Evolutionary conservation across 805 yeast genomes (phyloP), one percentile per base, ranked within the genome.

Genomic region (Peterozyma xylosa): DNA sequence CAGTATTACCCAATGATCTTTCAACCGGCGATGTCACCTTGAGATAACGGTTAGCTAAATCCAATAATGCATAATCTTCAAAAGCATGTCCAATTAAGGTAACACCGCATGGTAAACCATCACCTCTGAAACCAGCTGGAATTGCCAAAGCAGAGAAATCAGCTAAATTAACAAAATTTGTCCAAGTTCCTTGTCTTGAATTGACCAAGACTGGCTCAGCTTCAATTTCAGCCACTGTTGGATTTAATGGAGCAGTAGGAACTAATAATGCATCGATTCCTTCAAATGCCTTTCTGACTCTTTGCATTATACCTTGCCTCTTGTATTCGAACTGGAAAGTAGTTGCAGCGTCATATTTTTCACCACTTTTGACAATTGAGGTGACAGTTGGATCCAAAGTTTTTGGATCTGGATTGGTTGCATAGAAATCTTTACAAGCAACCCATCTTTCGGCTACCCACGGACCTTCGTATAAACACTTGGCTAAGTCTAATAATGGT

Each of bases 391-490:
- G 95, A 61, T 91, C 96, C 53, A 91, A 67, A 40, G 83, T 73
- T 32, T 74, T 71, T 37, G 61, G 69, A 30, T 93, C 87, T 15
- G 93, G 89, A 56, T 80, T 74, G 7, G 84, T 70, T 29, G 76
- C 76, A 45, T 86, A 71, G 52, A 84, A 85, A 36, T 83, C 86
- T 53, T 78, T 75, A 33, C 80, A 76, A 21, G 96, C 96, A 49
- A 87, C 80, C 66, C 80, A 89, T 53, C 99, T 77, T 67, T 91
- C 99, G 18, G 95, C 87, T 10, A 91, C 98, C 99, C 99, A 91
- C n/a, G 98, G 86, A 46, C 99, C 99, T 58, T 91, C 97, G 60
- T 91, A 91, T 33, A 91, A 72, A 57, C 93, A 86, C 53, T 78
- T 78, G 14, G 98, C 99, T 45, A 91, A 71, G 33, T 84, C 85